Base-by-base conservation (phyloP, 2,329 filamentous ascomycete genomes). In the Alternaria sp. region DNA sequence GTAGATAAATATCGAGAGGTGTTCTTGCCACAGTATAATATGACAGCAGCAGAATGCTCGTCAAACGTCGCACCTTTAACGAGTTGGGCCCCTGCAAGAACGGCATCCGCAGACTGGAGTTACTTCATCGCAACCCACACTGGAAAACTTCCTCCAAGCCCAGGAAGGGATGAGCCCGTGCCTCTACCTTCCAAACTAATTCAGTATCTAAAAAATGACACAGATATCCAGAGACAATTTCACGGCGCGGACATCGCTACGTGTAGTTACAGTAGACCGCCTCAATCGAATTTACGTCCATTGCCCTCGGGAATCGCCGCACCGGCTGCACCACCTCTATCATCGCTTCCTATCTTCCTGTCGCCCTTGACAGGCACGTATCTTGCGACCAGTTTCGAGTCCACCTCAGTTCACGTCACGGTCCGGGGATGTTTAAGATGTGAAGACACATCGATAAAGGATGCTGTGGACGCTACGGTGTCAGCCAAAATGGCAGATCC, bases 241-340 rank as follows among this genome's bases (percentile, higher is more conserved):
- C 61, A 59, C n/a, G 73, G 73, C 5, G 68, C 71, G 7, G 66
- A 79, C 60, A 73, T 78, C 17, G 70, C 71, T 17, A 76, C 74
- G 2, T 79, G 77, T 63, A 75, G 60, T 15, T 25, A 52, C 21
- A 47, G 54, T n/a, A 56, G 50, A 12, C 21, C 54, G 5, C 10
- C 54, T 5, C 11, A 21, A 15, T 59, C 45, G 8, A 43, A 12
- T 15, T 43, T 36, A 13, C 66, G 15, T 25, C 56, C 36, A 26
- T 26, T 5, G 19, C 23, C 46, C 5, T 45, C 43, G 11, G 28
- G 36, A 25, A 15, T 4, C 19, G 50, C 23, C 12, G 12, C 43
- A 9, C 57, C 51, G 5, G 19, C 15, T 7, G 8, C 23, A 15
- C 30, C 57, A 13, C 5, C 28, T 17, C 19, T 19, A 43, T 4